Conservation (phyloP, 495 filamentous ascomycete species). For the Aspergillus kassunensis region DNA sequence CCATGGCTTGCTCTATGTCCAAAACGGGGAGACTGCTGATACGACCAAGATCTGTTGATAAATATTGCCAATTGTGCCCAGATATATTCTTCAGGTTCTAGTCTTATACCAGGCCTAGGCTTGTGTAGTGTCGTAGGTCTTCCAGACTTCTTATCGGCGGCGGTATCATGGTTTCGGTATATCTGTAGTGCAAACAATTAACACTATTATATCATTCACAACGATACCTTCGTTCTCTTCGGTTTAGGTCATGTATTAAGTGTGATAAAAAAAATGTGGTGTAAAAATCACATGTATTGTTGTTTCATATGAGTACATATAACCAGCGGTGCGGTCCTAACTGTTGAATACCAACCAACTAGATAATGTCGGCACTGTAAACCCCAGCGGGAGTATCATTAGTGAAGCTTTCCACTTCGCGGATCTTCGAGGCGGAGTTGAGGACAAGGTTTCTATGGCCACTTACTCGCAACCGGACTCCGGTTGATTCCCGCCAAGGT, state of each 20-base stretch:
- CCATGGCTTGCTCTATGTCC: neutral
- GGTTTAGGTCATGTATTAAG: too few relatives aligned
- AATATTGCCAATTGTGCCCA: neutral
- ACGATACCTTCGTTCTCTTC: neutral
- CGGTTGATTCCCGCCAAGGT: neutral
- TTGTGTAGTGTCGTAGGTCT: neutral
- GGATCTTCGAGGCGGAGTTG: too few relatives aligned
- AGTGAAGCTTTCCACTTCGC: too few relatives aligned
- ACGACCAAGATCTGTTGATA: neutral
- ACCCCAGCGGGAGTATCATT: neutral
- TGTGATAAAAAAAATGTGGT: neutral
- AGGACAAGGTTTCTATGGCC: too few relatives aligned
- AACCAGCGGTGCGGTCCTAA: neutral
- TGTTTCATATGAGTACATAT: constrained; percentile 5
- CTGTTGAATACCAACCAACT: neutral
- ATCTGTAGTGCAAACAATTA: neutral
- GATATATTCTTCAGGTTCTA: neutral
- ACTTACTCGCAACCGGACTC: too few relatives aligned
- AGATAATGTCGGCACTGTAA: neutral
- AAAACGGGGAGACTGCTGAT: too few relatives aligned
- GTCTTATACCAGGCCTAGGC: neutral
- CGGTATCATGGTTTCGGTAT: too few relatives aligned
- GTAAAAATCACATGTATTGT: neutral
- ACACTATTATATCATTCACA: neutral
- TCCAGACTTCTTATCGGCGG: neutral